Evolutionary conservation across 202 grass and related monocot genomes (phyloP).

Genomic region (Hordeum pubiflorum): DNA sequence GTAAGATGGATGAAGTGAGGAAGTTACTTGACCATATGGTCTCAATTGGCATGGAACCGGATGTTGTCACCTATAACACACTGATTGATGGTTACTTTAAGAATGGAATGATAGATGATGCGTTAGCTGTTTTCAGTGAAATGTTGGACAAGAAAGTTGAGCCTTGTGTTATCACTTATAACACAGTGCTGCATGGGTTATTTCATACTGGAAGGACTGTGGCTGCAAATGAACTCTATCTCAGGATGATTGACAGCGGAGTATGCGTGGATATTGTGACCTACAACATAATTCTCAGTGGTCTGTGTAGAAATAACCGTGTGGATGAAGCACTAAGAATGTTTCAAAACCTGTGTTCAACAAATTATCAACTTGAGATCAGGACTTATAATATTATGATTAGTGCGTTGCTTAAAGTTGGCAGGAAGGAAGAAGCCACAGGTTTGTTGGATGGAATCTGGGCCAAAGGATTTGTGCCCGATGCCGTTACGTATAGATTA

Average conservation of each 20-base stretch:
- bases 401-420: neutral
- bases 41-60: constrained; percentile 14
- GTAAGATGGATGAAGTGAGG: constrained; percentile 17
- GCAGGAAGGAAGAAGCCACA: constrained; percentile 2
- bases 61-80: constrained; percentile 16
- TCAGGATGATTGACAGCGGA: constrained; percentile 1
- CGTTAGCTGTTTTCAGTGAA: constrained; percentile 26
- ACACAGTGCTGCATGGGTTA: constrained; percentile 24
- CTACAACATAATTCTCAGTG: neutral
- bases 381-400: constrained; percentile 14
- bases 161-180: constrained; percentile 6
- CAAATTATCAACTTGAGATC: neutral
- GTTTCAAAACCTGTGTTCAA: constrained; percentile 7
- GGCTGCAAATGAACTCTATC: constrained; percentile 17
- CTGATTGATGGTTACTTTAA: constrained; percentile 31
- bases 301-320: constrained; percentile 1
- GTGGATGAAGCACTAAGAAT: neutral
- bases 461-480: neutral
- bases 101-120: constrained; percentile 20
- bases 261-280: neutral
- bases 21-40: constrained; percentile 27
- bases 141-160: constrained; percentile 25
- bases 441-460: constrained; percentile 12
- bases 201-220: constrained; percentile 14
- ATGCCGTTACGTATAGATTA: neutral